Base-by-base conservation (phyloP, 139 green algal species). In the Chlamydomonas sp. region DNA sequence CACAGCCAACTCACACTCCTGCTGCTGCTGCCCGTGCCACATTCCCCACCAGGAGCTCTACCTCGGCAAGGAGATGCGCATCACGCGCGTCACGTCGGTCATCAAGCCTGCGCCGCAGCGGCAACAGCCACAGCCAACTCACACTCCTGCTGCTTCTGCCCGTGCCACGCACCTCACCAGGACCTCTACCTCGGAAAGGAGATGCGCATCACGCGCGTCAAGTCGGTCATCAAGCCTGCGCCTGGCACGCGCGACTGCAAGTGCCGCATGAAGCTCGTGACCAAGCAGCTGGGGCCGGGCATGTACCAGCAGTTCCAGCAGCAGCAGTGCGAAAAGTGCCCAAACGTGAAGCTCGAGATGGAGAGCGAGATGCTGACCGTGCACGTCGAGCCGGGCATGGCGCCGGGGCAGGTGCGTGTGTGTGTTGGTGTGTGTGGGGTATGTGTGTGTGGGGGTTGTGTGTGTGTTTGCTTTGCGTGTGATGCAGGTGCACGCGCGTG, bases 251-350 rank as follows among this genome's bases (percentile, higher is more conserved):
- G 94, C 48, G 83, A 96, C 72, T 99, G 95, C 87, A 97, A 97
- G 80, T 99, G 95, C 89, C 86, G 87, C 71, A 83, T 93, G 43
- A 91, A 94, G 72, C 79, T 99, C 39, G 85, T 94, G 5, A 99
- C 95, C 8, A 80, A 88, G 65, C 94, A 98, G 80, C 77, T 99
- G 3, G 95, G 92, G 0, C 91, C 92, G 0, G 95, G 95, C 71
- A 99, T 99, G 95, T 98, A 90, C 81, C 95, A 98, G 87, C 95
- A 99, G 80, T 98, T 88, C 79, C 80, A 81, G 10, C 83, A 82
- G 26, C 80, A 95, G 72, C 80, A 80, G 65, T 99, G 95, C 62
- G 90, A 97, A 68, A 73, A 97, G 30, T 99, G 95, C 78, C 80
- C 79, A 29, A 93, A 92, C 68, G 83, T 98, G 0, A 93, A 94